Evolutionary conservation across 2,329 filamentous ascomycete genomes (phyloP), one percentile per base, ranked within the genome.

Genomic region (Ceratocystis smalleyi): DNA sequence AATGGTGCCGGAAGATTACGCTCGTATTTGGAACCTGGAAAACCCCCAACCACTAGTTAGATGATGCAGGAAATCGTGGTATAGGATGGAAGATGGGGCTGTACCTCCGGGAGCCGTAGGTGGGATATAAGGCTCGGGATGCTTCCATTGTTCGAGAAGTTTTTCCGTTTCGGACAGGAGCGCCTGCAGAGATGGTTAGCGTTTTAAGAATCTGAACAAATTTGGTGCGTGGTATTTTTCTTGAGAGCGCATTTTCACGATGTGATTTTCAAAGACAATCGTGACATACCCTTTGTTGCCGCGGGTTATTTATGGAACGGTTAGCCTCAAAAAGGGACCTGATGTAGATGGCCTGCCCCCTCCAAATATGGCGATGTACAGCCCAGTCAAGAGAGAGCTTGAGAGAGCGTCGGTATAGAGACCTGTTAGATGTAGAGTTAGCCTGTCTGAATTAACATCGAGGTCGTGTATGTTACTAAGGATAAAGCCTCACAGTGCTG

Each of bases 331-430:
- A 99, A 15, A 97, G 81, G 45, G 88, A 91, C 71, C 94, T 87
- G 71, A 99, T 95, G 75, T 99, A 97, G 68, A 97, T 79, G 40
- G 94, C 94, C 76, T 97, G 94, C 68, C 92, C 91, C 71, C 94
- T 87, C 92, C 94, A 99, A 67, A 96, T 77, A 71, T 92, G 84
- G 69, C 94, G 84, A 74, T 96, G 89, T 68, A 97, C 91, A 65
- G 90, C 84, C 94, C 94, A 99, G 78, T 96, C 91, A 69, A 97
- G 84, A 51, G 94, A 83, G 69, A 96, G 85, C 81, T 96, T 96
- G 73, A 99, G 77, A 30, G 91, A 91, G 70, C 91, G 89, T 73
- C 92, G 87, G 77, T 99, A 99, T 67, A 99, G 86, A 51, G 83
- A 86, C 69, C 83, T 86, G 43, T 59, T 51, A 65, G 43, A 4